Percentiles rank a stretch among this genome's conserved stretches.
phyloP scores from a whole-genome alignment of 768 basidiomycete genomes.

The Russula lepida region DNA sequence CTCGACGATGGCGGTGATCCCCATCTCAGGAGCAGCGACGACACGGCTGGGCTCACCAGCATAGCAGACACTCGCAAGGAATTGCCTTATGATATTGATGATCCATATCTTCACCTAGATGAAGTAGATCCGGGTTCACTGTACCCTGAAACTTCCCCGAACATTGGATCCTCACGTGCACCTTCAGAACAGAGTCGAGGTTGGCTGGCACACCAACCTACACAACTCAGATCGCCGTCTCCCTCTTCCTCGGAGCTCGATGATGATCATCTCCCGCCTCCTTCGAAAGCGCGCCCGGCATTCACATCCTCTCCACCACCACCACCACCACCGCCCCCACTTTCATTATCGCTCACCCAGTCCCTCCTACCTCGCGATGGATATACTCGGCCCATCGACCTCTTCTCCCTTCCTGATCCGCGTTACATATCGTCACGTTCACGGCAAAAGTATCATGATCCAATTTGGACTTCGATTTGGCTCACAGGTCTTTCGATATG shows the following conservation, averaged over 20 bases:
- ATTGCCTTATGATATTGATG: constrained; percentile 48
- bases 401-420: constrained; percentile 73
- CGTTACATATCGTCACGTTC: constrained; percentile 47
- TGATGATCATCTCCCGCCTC: constrained; percentile 36
- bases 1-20: constrained; percentile 74
- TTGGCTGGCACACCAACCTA: constrained; percentile 72
- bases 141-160: constrained; percentile 30
- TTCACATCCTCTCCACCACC: constrained; percentile 36
- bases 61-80: constrained; percentile 22
- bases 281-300: constrained; percentile 32
- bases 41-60: constrained; percentile 27
- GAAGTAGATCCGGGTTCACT: constrained; percentile 45
- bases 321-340: constrained; percentile 36
- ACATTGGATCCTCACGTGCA: constrained; percentile 31
- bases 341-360: constrained; percentile 66
- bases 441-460: constrained; percentile 67
- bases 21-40: constrained; percentile 43
- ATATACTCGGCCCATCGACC: constrained; percentile 49
- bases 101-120: constrained; percentile 72
- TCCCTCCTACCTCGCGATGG: constrained; percentile 74
- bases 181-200: constrained; percentile 34
- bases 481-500: constrained; percentile 50
- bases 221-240: constrained; percentile 47
- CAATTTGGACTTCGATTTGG: constrained; percentile 63
- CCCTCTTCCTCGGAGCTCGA: constrained; percentile 36